Conservation (phyloP, 2,329 filamentous ascomycete species). For the Fusarium compactum region DNA sequence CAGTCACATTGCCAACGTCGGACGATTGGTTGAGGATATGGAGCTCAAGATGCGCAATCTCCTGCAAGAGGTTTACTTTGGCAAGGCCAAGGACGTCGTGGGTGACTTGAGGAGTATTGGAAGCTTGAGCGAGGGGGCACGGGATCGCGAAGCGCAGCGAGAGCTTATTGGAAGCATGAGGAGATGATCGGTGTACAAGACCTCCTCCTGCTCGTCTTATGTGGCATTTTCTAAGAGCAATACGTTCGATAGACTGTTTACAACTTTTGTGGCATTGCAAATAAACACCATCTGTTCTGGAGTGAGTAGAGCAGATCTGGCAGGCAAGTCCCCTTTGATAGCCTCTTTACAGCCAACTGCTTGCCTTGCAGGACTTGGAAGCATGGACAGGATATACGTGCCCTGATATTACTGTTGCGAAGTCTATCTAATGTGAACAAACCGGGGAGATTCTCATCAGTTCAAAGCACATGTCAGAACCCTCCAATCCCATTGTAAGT, state of each 20-base stretch:
- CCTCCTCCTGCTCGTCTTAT: background rate
- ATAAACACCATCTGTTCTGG: background rate
- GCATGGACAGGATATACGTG: background rate
- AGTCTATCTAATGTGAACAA: background rate
- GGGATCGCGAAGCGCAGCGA: conserved; percentile 85
- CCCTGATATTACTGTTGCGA: background rate
- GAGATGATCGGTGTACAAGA: conserved; percentile 50
- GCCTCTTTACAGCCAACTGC: conserved; percentile 1
- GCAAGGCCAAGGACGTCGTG: conserved; percentile 98
- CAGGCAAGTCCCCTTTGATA: background rate
- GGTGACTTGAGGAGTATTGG: conserved; percentile 91
- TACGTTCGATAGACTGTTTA: conserved; percentile 29
- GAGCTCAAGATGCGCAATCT: conserved; percentile 99
- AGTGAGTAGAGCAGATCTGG: conserved; percentile 15
- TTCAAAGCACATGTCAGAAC: background rate
- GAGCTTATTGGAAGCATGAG: conserved; percentile 82
- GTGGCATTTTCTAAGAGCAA: conserved; percentile 22
- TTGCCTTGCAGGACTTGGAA: background rate
- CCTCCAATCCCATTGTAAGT: background rate
- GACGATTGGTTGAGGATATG: conserved; percentile 97
- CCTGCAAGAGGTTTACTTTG: conserved; percentile 98
- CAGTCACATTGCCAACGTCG: conserved; percentile 95
- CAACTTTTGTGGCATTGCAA: background rate
- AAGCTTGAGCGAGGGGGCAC: conserved; percentile 84
- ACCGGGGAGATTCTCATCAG: background rate